phyloP scores from a whole-genome alignment of 352 stramenopile genomes.

The Globisporangium canariense region DNA sequence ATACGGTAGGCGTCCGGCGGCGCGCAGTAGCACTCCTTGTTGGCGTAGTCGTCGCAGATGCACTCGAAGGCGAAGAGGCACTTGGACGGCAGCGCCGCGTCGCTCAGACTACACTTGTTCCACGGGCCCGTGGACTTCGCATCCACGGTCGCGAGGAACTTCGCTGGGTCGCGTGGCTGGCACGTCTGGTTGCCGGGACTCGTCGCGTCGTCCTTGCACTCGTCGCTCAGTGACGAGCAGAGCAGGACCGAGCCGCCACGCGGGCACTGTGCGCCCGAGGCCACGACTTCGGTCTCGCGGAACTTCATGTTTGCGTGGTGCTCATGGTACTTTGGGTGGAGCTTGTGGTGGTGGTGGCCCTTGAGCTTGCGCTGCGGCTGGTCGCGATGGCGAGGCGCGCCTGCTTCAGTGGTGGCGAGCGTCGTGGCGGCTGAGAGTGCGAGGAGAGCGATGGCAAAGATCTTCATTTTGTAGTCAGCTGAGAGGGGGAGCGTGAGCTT shows the following conservation, averaged over 20 bases:
- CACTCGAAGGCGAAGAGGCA: slow-evolving; percentile 50
- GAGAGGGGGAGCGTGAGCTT: background rate
- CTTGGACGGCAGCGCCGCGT: slow-evolving; percentile 37
- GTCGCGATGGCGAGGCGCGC: slow-evolving; percentile 17
- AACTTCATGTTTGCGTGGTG: slow-evolving; percentile 47
- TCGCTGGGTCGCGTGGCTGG: slow-evolving; percentile 28
- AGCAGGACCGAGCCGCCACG: slow-evolving; percentile 35
- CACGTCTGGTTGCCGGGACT: slow-evolving; percentile 29
- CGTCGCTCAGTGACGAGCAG: slow-evolving; percentile 35
- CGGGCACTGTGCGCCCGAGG: slow-evolving; percentile 35
- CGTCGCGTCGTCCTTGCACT: slow-evolving; percentile 38
- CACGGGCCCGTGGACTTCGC: slow-evolving; percentile 36
- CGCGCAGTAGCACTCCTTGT: slow-evolving; percentile 45
- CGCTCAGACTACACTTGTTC: slow-evolving; percentile 29
- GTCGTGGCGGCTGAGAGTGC: background rate
- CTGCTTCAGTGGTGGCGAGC: background rate
- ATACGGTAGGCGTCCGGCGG: slow-evolving; percentile 46
- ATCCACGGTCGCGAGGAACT: slow-evolving; percentile 41
- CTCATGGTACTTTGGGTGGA: slow-evolving; percentile 9
- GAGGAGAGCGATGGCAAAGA: slow-evolving; percentile 7
- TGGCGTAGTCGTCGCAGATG: slow-evolving; percentile 37
- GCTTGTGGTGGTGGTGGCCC: slow-evolving; percentile 37
- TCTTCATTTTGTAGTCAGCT: slow-evolving; percentile 1
- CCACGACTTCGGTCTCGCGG: slow-evolving; percentile 41
- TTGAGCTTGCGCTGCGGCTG: slow-evolving; percentile 29